Conservation (phyloP, 2,329 filamentous ascomycete species). For the Aspergillus pseudoterreus region DNA sequence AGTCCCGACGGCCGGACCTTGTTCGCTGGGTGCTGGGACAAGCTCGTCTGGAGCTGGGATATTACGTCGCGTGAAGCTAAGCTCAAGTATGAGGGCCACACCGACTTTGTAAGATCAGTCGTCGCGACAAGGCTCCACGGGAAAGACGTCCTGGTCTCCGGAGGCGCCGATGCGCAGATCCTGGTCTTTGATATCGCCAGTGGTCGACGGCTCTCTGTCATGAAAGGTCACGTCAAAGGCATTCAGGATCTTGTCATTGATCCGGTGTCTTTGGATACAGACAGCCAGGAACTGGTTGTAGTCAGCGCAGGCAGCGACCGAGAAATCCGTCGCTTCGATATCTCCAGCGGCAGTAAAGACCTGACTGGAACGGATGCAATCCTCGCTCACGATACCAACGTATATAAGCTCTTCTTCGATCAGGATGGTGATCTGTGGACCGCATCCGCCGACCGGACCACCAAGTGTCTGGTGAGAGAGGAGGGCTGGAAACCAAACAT, state of each 20-base stretch:
- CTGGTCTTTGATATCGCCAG: conserved; percentile 76
- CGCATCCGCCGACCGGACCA: conserved; percentile 83
- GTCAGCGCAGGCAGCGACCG: conserved; percentile 79
- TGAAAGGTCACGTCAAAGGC: conserved; percentile 75
- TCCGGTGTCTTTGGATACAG: conserved; percentile 52
- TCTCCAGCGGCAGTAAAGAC: conserved; percentile 28
- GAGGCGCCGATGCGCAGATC: conserved; percentile 74
- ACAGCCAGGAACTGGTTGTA: conserved; percentile 48
- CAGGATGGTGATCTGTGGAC: conserved; percentile 78
- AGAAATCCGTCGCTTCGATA: conserved; percentile 65
- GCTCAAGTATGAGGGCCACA: conserved; percentile 70
- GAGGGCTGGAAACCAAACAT: conserved; percentile 70
- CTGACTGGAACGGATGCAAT: conserved; percentile 62
- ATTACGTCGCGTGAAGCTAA: conserved; percentile 52
- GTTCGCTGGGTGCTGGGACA: conserved; percentile 94
- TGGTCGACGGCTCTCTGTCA: conserved; percentile 65
- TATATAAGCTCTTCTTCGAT: conserved; percentile 78
- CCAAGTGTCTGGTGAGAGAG: conserved; percentile 70
- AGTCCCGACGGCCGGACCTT: conserved; percentile 56
- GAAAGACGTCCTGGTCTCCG: conserved; percentile 65
- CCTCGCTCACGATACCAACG: conserved; percentile 81
- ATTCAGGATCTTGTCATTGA: conserved; percentile 78
- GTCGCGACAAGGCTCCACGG: conserved; percentile 59
- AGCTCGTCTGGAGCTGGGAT: conserved; percentile 83
- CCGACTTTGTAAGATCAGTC: conserved; percentile 87